Evolutionary conservation across 2,329 filamentous ascomycete genomes (phyloP).

Genomic region (Thermoascus crustaceus): DNA sequence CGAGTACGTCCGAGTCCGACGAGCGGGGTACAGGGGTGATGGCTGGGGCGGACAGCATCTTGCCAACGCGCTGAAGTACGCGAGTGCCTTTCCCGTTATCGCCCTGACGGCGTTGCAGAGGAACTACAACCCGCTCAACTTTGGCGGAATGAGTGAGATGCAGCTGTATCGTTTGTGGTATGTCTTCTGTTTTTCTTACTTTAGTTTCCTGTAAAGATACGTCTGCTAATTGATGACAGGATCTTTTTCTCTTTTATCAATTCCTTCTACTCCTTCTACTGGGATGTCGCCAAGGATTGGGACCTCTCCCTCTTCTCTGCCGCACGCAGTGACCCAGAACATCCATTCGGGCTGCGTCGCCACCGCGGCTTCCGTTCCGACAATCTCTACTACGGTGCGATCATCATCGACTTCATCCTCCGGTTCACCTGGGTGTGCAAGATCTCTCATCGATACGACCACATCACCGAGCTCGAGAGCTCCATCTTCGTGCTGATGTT

Average conservation of each 20-base stretch:
- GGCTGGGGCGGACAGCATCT: constrained; percentile 81
- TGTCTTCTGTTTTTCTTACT: too few relatives aligned
- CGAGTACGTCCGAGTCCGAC: constrained; percentile 67
- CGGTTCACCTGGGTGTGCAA: constrained; percentile 89
- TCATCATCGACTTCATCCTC: constrained; percentile 68
- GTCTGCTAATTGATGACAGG: constrained; percentile 45
- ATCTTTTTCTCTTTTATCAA: constrained; percentile 69
- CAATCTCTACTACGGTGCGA: constrained; percentile 72
- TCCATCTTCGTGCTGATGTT: constrained; percentile 83
- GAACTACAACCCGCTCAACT: constrained; percentile 45
- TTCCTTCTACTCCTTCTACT: constrained; percentile 94
- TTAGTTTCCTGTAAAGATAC: too few relatives aligned
- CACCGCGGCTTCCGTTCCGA: constrained; percentile 64
- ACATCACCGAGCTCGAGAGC: constrained; percentile 77
- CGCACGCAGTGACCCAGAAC: constrained; percentile 51
- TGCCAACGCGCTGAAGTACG: constrained; percentile 90
- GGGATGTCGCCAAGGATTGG: constrained; percentile 96
- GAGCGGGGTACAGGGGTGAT: constrained; percentile 38
- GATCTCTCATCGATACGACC: constrained; percentile 71
- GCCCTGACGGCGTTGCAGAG: constrained; percentile 68
- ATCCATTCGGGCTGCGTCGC: constrained; percentile 70
- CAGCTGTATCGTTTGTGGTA: constrained; percentile 50
- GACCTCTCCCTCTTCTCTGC: constrained; percentile 74
- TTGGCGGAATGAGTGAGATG: constrained; percentile 46
- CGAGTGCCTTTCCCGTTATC: constrained; percentile 88